A percentile compares a stretch with the other conserved stretches of the same genome.
Evolutionary conservation across 345 rosid species (phyloP).

Genomic region (Salix viminalis): DNA sequence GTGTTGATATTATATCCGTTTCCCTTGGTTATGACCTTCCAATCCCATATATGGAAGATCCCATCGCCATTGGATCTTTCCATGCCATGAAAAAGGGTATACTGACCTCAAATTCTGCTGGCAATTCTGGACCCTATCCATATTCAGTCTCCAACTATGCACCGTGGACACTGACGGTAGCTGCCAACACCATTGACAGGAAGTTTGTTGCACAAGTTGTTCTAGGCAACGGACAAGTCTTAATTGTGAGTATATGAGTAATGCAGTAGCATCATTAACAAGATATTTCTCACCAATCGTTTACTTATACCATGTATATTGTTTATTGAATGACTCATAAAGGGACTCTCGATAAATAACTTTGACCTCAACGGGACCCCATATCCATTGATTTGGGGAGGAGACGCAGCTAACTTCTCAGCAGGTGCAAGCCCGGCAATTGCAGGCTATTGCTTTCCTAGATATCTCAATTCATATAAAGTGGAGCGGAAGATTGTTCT

Average conservation of each 20-base stretch:
- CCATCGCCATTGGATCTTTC: conserved; percentile 32
- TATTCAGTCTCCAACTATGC: conserved; percentile 16
- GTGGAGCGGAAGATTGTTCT: conserved; percentile 26
- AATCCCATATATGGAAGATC: conserved; percentile 12
- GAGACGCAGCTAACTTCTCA: conserved; percentile 36
- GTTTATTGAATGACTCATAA: background rate
- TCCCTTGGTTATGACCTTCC: conserved; percentile 14
- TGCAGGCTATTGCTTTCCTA: conserved; percentile 16
- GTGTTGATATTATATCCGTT: conserved; percentile 28
- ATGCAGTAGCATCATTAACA: background rate
- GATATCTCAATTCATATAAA: conserved; percentile 19
- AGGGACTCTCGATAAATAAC: conserved; percentile 15
- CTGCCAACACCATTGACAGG: conserved; percentile 37
- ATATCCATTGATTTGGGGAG: conserved; percentile 33
- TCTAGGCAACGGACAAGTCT: conserved; percentile 36
- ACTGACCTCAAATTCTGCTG: conserved; percentile 34
- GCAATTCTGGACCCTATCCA: conserved; percentile 27
- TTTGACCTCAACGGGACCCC: conserved; percentile 14
- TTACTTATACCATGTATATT: background rate
- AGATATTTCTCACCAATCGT: background rate
- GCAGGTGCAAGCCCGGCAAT: conserved; percentile 15
- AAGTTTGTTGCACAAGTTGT: conserved; percentile 23
- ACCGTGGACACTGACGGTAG: conserved; percentile 38
- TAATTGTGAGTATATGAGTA: conserved; percentile 11
- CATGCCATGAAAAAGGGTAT: conserved; percentile 38